phyloP scores from a whole-genome alignment of 495 filamentous ascomycete genomes.

The Chaetomium tenue region DNA sequence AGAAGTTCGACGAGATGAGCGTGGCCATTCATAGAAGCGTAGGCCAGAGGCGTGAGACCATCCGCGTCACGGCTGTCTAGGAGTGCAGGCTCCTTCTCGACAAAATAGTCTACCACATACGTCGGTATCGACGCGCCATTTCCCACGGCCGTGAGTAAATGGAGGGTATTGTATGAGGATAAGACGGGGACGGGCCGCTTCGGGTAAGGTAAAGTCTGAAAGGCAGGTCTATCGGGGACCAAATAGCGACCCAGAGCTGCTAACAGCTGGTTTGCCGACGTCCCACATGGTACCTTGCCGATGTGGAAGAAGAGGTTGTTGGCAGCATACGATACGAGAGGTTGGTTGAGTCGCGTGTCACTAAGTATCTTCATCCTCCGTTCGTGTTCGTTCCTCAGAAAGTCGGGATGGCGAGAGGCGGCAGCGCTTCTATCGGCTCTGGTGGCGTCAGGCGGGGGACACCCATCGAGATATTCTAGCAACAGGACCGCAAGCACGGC shows the following conservation, averaged over 20 bases:
- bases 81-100: conserved; percentile 1
- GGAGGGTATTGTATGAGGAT: conserved; percentile 4
- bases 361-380: neutral
- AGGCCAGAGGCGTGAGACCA: conserved; percentile 30
- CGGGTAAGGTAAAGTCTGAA: conserved; percentile 5
- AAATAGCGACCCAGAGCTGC: conserved; percentile 9
- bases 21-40: conserved; percentile 28
- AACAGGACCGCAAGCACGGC: conserved; percentile 11
- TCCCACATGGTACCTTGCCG: neutral
- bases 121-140: neutral
- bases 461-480: conserved; percentile 10
- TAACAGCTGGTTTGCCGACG: conserved; percentile 5
- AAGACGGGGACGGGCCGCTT: neutral
- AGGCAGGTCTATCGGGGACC: neutral
- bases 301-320: conserved; percentile 24
- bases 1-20: conserved; percentile 24
- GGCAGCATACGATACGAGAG: conserved; percentile 23
- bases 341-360: conserved; percentile 9
- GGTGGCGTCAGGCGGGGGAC: neutral
- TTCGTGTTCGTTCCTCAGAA: neutral
- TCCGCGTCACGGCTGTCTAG: conserved; percentile 9
- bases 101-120: conserved; percentile 11
- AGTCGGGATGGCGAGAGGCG: neutral
- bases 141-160: neutral
- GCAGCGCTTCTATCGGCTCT: neutral